These are phyloP conservation scores for Flaveria ramosissima DNA, from an alignment of 129 eudicot species.

Conservation along the genomic window DNA sequence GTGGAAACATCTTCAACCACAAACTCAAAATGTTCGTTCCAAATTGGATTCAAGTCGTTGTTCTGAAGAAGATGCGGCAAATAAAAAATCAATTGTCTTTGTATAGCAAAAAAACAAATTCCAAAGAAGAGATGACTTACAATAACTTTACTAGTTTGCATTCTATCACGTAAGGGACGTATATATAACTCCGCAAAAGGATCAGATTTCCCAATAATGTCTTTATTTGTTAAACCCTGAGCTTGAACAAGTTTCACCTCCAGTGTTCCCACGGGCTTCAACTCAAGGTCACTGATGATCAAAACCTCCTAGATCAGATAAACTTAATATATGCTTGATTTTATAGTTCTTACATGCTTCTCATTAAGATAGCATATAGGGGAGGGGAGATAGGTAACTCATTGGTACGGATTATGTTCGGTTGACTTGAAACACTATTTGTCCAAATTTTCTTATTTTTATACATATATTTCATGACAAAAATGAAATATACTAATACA, in stretches of 20 bases:
- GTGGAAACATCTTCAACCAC: slow-evolving; percentile 82
- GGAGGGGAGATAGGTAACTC: not conserved
- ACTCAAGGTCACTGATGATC: slow-evolving; percentile 72
- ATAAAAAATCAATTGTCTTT: not conserved
- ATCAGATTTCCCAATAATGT: slow-evolving; percentile 93
- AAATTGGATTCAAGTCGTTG: slow-evolving; percentile 87
- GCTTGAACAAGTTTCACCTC: slow-evolving; percentile 98
- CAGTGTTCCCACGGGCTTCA: slow-evolving; percentile 85
- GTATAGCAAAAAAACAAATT: not conserved
- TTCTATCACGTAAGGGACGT: slow-evolving; percentile 76
- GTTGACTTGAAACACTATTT: not conserved
- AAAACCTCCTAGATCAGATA: slow-evolving; percentile 18
- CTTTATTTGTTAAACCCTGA: slow-evolving; percentile 82
- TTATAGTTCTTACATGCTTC: slow-evolving; percentile 1
- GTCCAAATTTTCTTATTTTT: not conserved
- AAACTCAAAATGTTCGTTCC: slow-evolving; percentile 98
- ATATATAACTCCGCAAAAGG: slow-evolving; percentile 77
- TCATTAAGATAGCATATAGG: not conserved
- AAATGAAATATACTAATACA: not conserved
- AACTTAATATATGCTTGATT: not conserved
- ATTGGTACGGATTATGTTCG: not conserved
- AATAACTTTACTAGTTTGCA: slow-evolving; percentile 73
- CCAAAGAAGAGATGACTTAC: slow-evolving; percentile 45
- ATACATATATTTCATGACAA: not conserved
- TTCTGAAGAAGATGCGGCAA: slow-evolving; percentile 45